Percentiles rank a stretch among this genome's conserved stretches.
Evolutionary conservation across 2,329 filamentous ascomycete genomes (phyloP).

Genomic region (Aspergillus floridensis): DNA sequence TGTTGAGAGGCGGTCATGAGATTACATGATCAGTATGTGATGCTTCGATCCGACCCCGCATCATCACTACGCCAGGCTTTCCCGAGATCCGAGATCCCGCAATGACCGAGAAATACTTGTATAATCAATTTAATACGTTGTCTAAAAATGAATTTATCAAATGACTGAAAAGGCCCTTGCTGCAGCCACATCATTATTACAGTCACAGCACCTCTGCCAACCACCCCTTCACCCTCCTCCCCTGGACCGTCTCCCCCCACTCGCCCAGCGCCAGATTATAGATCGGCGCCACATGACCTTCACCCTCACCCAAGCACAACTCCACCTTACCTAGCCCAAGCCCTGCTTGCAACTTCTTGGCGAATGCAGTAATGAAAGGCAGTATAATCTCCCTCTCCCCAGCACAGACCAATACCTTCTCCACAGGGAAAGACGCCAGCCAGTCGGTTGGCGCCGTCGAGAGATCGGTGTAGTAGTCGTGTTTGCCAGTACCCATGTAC

Average conservation of each 20-base stretch:
- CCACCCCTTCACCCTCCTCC: conserved; percentile 37
- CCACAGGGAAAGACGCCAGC: conserved; percentile 52
- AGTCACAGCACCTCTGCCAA: conserved; percentile 22
- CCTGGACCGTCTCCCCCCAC: conserved; percentile 39
- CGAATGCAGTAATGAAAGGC: conserved; percentile 55
- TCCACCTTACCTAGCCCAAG: conserved; percentile 28
- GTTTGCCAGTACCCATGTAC: conserved; percentile 44
- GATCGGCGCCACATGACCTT: conserved; percentile 45
- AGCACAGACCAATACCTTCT: conserved; percentile 52
- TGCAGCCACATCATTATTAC: background rate
- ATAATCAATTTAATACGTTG: too few species aligned
- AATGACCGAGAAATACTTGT: too few species aligned
- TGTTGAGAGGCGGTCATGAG: too few species aligned
- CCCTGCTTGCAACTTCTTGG: conserved; percentile 43
- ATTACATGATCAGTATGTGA: too few species aligned
- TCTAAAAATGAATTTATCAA: too few species aligned
- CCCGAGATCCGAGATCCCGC: too few species aligned
- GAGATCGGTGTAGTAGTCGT: conserved; percentile 56
- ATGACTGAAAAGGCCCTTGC: background rate
- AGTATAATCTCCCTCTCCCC: conserved; percentile 58
- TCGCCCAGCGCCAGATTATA: conserved; percentile 39
- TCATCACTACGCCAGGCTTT: background rate
- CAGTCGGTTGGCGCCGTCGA: conserved; percentile 50
- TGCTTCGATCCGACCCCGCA: too few species aligned
- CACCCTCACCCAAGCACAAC: conserved; percentile 36